These are phyloP conservation scores for Phaeosphaeriaceae sp. DNA, from an alignment of 2,329 filamentous ascomycete species.

Conservation along the genomic window DNA sequence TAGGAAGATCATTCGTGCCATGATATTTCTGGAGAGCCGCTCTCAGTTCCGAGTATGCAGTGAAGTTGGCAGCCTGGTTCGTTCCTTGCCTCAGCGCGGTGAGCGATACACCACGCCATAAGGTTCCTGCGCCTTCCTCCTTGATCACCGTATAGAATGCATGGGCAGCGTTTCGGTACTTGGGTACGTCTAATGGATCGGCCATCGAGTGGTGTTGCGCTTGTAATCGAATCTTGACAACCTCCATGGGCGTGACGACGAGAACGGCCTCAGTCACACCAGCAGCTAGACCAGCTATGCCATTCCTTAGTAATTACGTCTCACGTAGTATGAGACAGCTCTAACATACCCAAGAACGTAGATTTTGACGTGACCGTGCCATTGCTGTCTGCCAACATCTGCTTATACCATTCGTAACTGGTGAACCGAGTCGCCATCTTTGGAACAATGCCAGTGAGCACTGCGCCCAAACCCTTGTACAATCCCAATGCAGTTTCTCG, in stretches of 20 bases:
- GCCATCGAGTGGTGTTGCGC: slow-evolving; percentile 98
- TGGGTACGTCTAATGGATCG: slow-evolving; percentile 92
- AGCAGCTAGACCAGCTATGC: slow-evolving; percentile 80
- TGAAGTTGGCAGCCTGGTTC: slow-evolving; percentile 97
- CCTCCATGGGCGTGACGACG: slow-evolving; percentile 98
- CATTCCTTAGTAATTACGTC: slow-evolving; percentile 26
- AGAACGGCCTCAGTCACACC: slow-evolving; percentile 96
- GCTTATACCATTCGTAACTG: slow-evolving; percentile 95
- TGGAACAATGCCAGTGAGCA: slow-evolving; percentile 93
- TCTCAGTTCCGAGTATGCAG: slow-evolving; percentile 95
- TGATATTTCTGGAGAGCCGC: slow-evolving; percentile 76
- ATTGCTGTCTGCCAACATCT: slow-evolving; percentile 73
- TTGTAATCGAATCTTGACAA: slow-evolving; percentile 97
- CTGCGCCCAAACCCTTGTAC: slow-evolving; percentile 98
- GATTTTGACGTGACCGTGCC: slow-evolving; percentile 73
- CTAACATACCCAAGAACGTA: slow-evolving; percentile 74
- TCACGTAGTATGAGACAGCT: not conserved
- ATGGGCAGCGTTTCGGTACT: slow-evolving; percentile 93
- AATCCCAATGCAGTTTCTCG: slow-evolving; percentile 91
- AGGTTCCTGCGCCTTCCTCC: slow-evolving; percentile 86
- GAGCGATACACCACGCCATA: slow-evolving; percentile 92
- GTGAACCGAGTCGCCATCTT: slow-evolving; percentile 99
- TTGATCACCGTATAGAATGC: slow-evolving; percentile 85
- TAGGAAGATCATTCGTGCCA: slow-evolving; percentile 76
- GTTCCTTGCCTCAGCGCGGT: slow-evolving; percentile 93